Percentiles rank a stretch among this genome's conserved stretches.
Conservation (phyloP, 192 early-diverging fungal genomes). For the Pecoramyces ruminantium region DNA sequence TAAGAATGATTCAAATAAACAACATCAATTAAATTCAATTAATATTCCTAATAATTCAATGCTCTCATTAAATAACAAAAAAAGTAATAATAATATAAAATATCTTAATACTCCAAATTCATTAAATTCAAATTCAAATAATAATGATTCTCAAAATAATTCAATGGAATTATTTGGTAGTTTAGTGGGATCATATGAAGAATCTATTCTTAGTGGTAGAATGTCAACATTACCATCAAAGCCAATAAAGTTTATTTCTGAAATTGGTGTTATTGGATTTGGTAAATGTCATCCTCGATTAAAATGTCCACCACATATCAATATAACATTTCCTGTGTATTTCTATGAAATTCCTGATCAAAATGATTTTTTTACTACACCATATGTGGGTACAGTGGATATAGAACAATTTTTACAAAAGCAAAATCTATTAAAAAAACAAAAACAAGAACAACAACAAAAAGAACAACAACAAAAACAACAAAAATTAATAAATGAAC, state of each 20-base stretch:
- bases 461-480: background rate
- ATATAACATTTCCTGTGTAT: constrained; percentile 45
- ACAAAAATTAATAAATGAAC: too few species aligned
- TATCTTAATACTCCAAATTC: too few species aligned
- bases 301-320: constrained; percentile 48
- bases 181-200: constrained; percentile 39
- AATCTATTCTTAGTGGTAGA: constrained; percentile 55
- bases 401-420: constrained; percentile 11
- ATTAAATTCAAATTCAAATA: background rate
- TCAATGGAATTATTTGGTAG: constrained; percentile 10
- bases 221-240: constrained; percentile 61
- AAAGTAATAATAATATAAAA: too few species aligned
- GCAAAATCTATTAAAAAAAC: background rate
- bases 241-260: constrained; percentile 49
- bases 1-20: too few species aligned
- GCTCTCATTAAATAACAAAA: background rate
- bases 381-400: constrained; percentile 64
- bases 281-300: constrained; percentile 44
- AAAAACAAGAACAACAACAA: background rate
- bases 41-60: too few species aligned
- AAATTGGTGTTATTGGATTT: constrained; percentile 49
- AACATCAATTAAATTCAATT: too few species aligned
- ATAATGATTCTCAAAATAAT: background rate
- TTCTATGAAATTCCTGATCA: constrained; percentile 48
- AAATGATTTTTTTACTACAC: constrained; percentile 27